Evolutionary conservation across 768 basidiomycete species (phyloP).

Genomic region (Tulasnella sp.): DNA sequence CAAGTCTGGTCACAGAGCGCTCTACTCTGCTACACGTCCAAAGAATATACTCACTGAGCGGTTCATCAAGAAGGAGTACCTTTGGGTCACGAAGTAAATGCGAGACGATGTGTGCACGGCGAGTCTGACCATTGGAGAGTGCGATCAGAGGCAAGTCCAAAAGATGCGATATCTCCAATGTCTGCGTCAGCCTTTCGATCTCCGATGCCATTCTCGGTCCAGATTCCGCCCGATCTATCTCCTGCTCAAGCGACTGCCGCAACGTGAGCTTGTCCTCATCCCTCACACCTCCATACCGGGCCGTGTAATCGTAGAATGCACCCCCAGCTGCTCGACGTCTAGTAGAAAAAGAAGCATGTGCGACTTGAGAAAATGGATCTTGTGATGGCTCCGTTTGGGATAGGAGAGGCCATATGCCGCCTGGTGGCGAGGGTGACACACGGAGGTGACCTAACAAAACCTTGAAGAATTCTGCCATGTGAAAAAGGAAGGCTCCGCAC

Average conservation of each 20-base stretch:
- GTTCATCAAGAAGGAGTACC: conserved; percentile 82
- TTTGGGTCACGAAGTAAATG: conserved; percentile 61
- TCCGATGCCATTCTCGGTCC: conserved; percentile 12
- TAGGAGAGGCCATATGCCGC: conserved; percentile 72
- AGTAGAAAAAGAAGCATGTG: conserved; percentile 58
- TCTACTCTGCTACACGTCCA: not conserved
- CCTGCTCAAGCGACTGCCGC: conserved; percentile 52
- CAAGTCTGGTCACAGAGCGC: not conserved
- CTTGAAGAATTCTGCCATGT: too few species aligned
- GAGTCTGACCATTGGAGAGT: conserved; percentile 84
- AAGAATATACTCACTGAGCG: conserved; percentile 49
- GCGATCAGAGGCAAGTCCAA: conserved; percentile 79
- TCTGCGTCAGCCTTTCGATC: conserved; percentile 44
- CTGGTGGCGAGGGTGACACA: conserved; percentile 51
- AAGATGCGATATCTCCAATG: conserved; percentile 47
- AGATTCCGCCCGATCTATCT: not conserved
- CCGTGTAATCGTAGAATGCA: conserved; percentile 86
- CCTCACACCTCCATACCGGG: conserved; percentile 77
- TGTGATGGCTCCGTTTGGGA: conserved; percentile 26
- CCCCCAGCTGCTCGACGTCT: conserved; percentile 41
- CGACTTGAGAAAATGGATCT: conserved; percentile 42
- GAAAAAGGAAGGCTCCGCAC: too few species aligned
- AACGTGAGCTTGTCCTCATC: conserved; percentile 77
- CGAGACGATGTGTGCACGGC: conserved; percentile 71
- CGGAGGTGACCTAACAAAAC: conserved; percentile 61